Evolutionary conservation across 2,329 filamentous ascomycete species (phyloP).

Genomic region (Aureobasidium sp.): DNA sequence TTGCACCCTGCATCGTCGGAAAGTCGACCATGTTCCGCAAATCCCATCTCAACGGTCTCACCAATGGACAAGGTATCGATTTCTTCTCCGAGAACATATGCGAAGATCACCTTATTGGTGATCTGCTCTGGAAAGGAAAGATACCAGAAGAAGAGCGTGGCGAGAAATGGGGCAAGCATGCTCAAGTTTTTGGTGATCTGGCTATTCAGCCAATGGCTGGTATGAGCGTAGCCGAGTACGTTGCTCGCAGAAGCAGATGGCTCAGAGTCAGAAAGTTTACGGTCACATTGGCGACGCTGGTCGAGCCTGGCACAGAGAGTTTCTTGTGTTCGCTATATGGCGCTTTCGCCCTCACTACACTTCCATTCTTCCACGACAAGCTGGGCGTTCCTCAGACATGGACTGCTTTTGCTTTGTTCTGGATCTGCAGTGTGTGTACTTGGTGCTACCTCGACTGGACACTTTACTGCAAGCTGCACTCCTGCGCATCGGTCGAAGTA

Average conservation of each 20-base stretch:
- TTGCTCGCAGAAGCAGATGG: conserved; percentile 79
- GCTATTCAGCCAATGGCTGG: conserved; percentile 82
- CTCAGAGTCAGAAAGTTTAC: conserved; percentile 91
- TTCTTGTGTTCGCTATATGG: conserved; percentile 77
- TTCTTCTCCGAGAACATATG: conserved; percentile 95
- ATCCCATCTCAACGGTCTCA: conserved; percentile 75
- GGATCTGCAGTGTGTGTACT: conserved; percentile 54
- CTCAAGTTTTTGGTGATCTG: conserved; percentile 74
- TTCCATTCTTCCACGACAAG: conserved; percentile 54
- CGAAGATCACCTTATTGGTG: conserved; percentile 93
- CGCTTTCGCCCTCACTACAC: conserved; percentile 67
- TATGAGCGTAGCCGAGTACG: conserved; percentile 71
- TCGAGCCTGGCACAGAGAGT: conserved; percentile 87
- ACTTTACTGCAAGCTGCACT: conserved; percentile 68
- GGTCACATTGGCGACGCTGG: conserved; percentile 77
- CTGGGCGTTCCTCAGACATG: conserved; percentile 59
- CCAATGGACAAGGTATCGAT: conserved; percentile 65
- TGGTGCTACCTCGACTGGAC: conserved; percentile 75
- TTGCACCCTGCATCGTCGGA: conserved; percentile 90
- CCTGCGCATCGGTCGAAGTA: conserved; percentile 60
- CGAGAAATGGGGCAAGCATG: conserved; percentile 64
- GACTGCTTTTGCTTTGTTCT: conserved; percentile 57
- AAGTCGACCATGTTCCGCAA: conserved; percentile 99
- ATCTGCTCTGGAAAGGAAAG: conserved; percentile 72
- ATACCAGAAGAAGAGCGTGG: conserved; percentile 34